Base-by-base conservation (phyloP, 2,329 filamentous ascomycete species). In the Helotiales sp. region DNA sequence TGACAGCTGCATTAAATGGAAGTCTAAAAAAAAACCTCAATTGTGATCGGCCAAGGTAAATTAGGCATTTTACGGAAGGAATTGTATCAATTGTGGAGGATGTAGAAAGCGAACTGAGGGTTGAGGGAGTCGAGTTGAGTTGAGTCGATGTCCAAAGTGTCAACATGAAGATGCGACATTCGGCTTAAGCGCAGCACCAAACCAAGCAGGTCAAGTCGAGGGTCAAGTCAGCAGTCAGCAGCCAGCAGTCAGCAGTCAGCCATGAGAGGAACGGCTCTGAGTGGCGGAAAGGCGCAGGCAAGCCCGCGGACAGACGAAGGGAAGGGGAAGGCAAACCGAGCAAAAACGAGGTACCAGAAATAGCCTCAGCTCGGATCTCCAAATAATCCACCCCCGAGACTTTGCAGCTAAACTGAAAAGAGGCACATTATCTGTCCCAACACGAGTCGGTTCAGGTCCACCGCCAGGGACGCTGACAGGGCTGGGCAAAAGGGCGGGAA, bases 381-480 rank as follows among this genome's bases (percentile, higher is more conserved):
- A 24, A 13, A 1, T 24, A 24, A 11, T 20, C 11, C n/a, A 20
- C n/a, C 22, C 6, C 5, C 1, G 30, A 11, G 3, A 7, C 3
- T 17, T 3, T 2, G 7, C 20, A 1, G 11, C 30, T 57, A 57
- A 57, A 34, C 54, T 34, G 1, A 15, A n/a, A 57, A 17, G 20
- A 37, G 20, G 54, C 30, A 57, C 52, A 55, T 13, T 40, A 32
- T 40, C 54, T 24, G 8, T 26, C 30, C 30, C 20, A 40, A 57
- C 57, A 60, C 57, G 57, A 60, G 37, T 60, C 57, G 57, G 45
- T 60, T 60, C 57, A 60, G 34, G 57, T 1, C 57, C 26, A 28
- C 57, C 26, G n/a, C 6, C 50, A 8, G 34, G 15, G 34, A 22
- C 22, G 26, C 15, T 43, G n/a, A 30, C n/a, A 40, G 50, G 8